phyloP scores from a whole-genome alignment of 495 filamentous ascomycete species.

The Penicillium malachiteum region DNA sequence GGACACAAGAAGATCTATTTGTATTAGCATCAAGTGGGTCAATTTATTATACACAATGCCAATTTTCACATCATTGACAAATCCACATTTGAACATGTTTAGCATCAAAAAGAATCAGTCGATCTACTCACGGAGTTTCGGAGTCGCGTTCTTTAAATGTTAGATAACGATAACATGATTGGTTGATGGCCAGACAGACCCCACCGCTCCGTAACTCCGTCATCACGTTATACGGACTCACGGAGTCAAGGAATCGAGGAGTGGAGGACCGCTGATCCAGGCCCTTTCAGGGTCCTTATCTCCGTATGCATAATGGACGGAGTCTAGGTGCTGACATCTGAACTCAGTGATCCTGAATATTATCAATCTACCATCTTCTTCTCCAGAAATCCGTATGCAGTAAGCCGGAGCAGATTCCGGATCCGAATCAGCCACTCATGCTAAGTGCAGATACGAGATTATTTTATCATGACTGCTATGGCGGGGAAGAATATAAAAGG shows the following conservation, averaged over 20 bases:
- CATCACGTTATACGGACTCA: neutral
- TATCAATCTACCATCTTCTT: neutral
- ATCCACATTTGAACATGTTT: neutral
- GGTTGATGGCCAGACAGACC: neutral
- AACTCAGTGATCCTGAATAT: neutral
- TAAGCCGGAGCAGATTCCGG: neutral
- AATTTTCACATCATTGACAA: neutral
- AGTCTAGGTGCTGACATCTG: neutral
- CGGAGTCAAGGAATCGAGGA: neutral
- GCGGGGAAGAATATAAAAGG: neutral
- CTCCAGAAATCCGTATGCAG: neutral
- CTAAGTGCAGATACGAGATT: neutral
- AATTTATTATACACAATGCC: too few relatives aligned
- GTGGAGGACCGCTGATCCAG: neutral
- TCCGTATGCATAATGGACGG: neutral
- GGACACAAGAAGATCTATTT: too few relatives aligned
- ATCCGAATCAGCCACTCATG: neutral
- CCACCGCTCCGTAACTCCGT: constrained; percentile 3
- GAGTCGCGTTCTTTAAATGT: neutral
- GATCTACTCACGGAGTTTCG: neutral
- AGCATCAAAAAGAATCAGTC: neutral
- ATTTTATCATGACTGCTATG: neutral
- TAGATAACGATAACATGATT: neutral
- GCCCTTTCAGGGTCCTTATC: neutral
- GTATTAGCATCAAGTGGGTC: too few relatives aligned